These are phyloP conservation scores for Xenoacremonium recifei DNA, from an alignment of 2,329 filamentous ascomycete genomes.

Conservation along the genomic window DNA sequence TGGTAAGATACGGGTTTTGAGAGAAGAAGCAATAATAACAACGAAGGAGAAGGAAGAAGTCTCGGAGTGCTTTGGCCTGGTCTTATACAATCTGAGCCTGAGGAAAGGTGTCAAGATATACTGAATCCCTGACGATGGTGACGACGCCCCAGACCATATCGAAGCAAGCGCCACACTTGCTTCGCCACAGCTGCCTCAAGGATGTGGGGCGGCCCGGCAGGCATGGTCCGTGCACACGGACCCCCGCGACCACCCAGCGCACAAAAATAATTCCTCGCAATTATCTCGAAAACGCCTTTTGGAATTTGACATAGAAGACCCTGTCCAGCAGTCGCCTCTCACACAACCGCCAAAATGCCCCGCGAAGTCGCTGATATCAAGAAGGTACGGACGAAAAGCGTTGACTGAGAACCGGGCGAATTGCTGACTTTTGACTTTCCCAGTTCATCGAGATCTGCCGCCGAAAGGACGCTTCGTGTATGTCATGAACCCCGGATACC, in stretches of 20 bases:
- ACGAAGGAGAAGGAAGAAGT: neutral
- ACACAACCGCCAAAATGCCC: constrained; percentile 79
- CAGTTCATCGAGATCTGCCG: constrained; percentile 99
- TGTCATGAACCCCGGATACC: constrained; percentile 42
- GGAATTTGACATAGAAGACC: constrained; percentile 25
- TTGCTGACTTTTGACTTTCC: constrained; percentile 32
- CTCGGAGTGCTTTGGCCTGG: neutral
- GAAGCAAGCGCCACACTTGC: constrained; percentile 4
- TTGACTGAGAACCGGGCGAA: constrained; percentile 6
- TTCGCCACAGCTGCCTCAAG: constrained; percentile 2
- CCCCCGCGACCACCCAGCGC: constrained; percentile 29
- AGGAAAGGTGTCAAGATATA: constrained; percentile 26
- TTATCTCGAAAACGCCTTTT: constrained; percentile 25
- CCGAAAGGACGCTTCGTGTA: constrained; percentile 99
- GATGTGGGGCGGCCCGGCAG: neutral
- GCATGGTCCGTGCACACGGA: constrained; percentile 25
- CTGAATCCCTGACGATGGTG: neutral
- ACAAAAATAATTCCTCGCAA: constrained; percentile 33
- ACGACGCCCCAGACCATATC: neutral
- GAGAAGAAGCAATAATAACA: too few species aligned
- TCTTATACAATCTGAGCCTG: neutral
- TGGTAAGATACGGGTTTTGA: neutral
- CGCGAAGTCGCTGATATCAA: constrained; percentile 98
- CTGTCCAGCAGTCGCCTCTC: constrained; percentile 26
- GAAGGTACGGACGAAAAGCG: constrained; percentile 58